Evolutionary conservation across 2,329 filamentous ascomycete species (phyloP).

Genomic region (Hypocreales sp.): DNA sequence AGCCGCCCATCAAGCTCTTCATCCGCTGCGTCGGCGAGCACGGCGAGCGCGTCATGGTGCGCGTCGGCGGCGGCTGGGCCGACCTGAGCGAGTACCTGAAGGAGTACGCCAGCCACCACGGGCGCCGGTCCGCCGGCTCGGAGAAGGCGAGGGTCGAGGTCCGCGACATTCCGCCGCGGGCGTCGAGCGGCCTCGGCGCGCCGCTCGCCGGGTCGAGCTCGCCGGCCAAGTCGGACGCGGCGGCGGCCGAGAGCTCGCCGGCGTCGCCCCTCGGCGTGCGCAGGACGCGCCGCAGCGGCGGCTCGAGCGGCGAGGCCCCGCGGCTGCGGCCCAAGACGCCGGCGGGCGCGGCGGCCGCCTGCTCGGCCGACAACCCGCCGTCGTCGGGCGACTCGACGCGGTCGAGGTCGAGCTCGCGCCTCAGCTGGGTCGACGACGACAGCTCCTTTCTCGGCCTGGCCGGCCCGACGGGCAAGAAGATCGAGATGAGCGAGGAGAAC

Average conservation of each 20-base stretch:
- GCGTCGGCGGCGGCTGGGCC: slow-evolving; percentile 95
- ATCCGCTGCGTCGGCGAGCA: slow-evolving; percentile 83
- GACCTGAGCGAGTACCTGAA: slow-evolving; percentile 89
- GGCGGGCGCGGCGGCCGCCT: slow-evolving; percentile 15
- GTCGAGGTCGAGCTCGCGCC: slow-evolving; percentile 35
- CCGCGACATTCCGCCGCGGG: slow-evolving; percentile 26
- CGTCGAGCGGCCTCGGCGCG: slow-evolving; percentile 12
- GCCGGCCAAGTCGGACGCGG: slow-evolving; percentile 9
- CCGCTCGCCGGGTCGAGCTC: slow-evolving; percentile 24
- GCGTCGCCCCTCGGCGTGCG: slow-evolving; percentile 36
- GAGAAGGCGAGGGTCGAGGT: slow-evolving; percentile 42
- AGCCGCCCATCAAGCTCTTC: slow-evolving; percentile 85
- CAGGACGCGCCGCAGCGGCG: slow-evolving; percentile 34
- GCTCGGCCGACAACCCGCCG: slow-evolving; percentile 21
- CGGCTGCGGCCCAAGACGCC: slow-evolving; percentile 27
- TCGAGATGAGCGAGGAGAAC: slow-evolving; percentile 56
- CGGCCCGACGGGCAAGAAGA: slow-evolving; percentile 49
- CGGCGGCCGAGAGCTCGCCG: slow-evolving; percentile 15
- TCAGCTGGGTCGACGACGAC: slow-evolving; percentile 45
- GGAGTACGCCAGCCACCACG: slow-evolving; percentile 86
- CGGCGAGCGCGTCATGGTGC: slow-evolving; percentile 91
- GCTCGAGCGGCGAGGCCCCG: slow-evolving; percentile 14
- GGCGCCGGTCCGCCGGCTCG: slow-evolving; percentile 42
- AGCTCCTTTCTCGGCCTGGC: slow-evolving; percentile 50
- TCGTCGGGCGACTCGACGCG: slow-evolving; percentile 27